Evolutionary conservation across 228 moss, liverwort and hornwort genomes (phyloP), one percentile per base, ranked within the genome.

Genomic region (Sphagnum magellanicum): DNA sequence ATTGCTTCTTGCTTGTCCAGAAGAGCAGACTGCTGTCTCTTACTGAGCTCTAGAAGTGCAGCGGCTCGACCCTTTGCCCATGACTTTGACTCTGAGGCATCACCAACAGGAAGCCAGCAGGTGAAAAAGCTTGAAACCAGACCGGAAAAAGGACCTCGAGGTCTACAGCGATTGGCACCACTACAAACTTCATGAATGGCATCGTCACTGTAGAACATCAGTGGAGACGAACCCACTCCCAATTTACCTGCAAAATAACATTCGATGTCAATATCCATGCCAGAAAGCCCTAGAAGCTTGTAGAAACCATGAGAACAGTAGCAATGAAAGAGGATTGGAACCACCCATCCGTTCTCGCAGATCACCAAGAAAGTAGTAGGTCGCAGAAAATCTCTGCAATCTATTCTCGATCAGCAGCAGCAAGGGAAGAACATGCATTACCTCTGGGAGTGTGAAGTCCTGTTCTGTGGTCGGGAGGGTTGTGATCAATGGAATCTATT

Each of bases 1-100:
- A 95, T 95, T 0, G 90, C 91, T 9, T 92, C 92, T 65, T 95
- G 94, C 67, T 94, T 91, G 58, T 91, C 83, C 11, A 90, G 77
- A 50, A 94, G 78, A 3, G 94, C 94, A 6, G 76, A 82, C 32
- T 94, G 90, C 73, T 95, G 94, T 48, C 84, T 70, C 62, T 81
- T 83, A 59, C 85, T 92, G 5, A 95, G 87, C 65, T 92, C 92
- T 5, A 95, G 78, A 6, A 95, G 87, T 5, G 81, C 92, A 49
- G 72, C 79, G 4, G 90, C 80, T 12, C 85, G 79, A 48, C 67
- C 83, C 51, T 81, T 84, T 3, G 84, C 76, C 83, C 84, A 88
- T 1, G 80, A 74, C 6, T 73, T 83, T 52, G 74, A 74, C 13
- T 79, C 79, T 8, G 72, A 69, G 61, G 16, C 55, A 50, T 70